Conservation (phyloP, 2,329 filamentous ascomycete species). For the Colletotrichum siamense region DNA sequence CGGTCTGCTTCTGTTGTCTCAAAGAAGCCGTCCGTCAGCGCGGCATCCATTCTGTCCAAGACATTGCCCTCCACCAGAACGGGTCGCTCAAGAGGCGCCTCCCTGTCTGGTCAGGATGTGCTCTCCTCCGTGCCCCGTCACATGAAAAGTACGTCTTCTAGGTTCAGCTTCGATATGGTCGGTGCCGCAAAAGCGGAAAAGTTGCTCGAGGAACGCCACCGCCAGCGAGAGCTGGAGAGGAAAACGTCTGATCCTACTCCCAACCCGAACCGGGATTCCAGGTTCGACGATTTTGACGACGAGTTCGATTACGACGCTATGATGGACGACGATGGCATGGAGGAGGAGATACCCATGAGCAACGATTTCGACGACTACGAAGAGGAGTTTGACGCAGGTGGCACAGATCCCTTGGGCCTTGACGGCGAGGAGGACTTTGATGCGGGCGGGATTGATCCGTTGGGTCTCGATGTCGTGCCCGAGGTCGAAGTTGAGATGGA, state of each 20-base stretch:
- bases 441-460: background rate
- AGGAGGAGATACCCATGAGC: constrained; percentile 70
- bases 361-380: constrained; percentile 51
- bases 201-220: constrained; percentile 74
- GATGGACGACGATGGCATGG: constrained; percentile 69
- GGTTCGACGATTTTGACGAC: constrained; percentile 68
- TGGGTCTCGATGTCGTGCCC: constrained; percentile 1
- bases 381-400: constrained; percentile 27
- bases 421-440: constrained; percentile 1
- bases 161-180: constrained; percentile 84
- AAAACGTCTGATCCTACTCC: constrained; percentile 45
- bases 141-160: constrained; percentile 78
- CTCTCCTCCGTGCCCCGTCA: constrained; percentile 62
- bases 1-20: constrained; percentile 39
- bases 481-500: constrained; percentile 20
- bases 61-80: constrained; percentile 40
- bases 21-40: constrained; percentile 32
- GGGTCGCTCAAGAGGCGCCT: constrained; percentile 57
- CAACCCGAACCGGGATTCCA: constrained; percentile 50
- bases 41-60: constrained; percentile 23
- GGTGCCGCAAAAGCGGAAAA: constrained; percentile 72
- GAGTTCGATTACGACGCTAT: constrained; percentile 69
- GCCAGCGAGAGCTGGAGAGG: constrained; percentile 69
- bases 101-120: constrained; percentile 50
- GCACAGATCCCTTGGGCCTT: constrained; percentile 27